Evolutionary conservation across 345 rosid species (phyloP).

Genomic region (Nasturtium officinale): DNA sequence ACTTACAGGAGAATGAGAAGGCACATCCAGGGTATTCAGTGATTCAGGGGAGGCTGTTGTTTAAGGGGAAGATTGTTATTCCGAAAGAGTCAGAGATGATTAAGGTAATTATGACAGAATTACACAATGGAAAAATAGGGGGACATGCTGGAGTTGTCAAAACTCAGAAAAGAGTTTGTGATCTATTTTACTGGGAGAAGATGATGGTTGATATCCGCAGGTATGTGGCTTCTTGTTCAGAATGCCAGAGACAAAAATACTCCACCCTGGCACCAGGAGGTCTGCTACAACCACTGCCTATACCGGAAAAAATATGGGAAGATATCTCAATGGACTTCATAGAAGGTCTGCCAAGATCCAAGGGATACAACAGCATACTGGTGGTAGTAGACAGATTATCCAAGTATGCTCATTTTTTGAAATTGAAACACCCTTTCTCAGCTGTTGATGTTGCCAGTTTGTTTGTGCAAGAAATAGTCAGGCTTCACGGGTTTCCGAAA

Average conservation of each 20-base stretch:
- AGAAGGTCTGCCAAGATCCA: not conserved
- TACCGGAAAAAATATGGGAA: not conserved
- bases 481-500: not conserved
- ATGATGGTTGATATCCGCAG: not conserved
- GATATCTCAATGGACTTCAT: not conserved
- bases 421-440: not conserved
- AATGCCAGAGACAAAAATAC: not conserved
- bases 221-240: not conserved
- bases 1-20: too few species aligned
- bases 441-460: accelerated
- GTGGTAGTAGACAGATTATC: not conserved
- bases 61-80: too few species aligned
- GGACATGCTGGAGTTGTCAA: not conserved
- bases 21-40: too few species aligned
- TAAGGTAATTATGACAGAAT: too few species aligned
- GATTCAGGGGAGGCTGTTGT: too few species aligned
- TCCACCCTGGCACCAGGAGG: accelerated
- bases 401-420: not conserved
- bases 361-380: not conserved
- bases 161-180: not conserved
- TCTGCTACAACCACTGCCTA: accelerated
- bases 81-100: too few species aligned
- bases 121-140: not conserved
- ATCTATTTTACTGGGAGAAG: not conserved
- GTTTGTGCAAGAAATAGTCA: not conserved